phyloP scores from a whole-genome alignment of 345 rosid genomes.

The Luvunga scandens region DNA sequence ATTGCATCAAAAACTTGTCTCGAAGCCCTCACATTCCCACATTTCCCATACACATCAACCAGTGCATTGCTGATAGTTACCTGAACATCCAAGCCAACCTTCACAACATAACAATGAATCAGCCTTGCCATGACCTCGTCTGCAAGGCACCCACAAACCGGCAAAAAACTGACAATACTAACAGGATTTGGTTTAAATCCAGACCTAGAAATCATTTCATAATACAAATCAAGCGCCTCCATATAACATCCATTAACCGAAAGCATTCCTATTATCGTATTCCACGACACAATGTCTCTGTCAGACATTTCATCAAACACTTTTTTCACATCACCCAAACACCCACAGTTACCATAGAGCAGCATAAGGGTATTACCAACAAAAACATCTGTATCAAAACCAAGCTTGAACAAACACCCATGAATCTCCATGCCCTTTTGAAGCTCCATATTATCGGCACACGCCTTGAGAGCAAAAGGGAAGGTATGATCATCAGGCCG shows the following conservation, averaged over 20 bases:
- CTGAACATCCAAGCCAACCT: conserved; percentile 39
- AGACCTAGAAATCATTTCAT: conserved; percentile 28
- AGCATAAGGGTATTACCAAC: conserved; percentile 43
- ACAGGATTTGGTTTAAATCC: conserved; percentile 37
- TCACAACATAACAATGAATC: conserved; percentile 39
- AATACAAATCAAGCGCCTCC: conserved; percentile 33
- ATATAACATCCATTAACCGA: conserved; percentile 27
- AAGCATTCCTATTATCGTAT: conserved; percentile 33
- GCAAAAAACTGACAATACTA: conserved; percentile 39
- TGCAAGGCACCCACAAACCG: conserved; percentile 36
- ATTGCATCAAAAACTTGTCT: conserved; percentile 36
- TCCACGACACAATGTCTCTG: conserved; percentile 49
- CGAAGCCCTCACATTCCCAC: conserved; percentile 29
- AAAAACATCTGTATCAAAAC: conserved; percentile 37
- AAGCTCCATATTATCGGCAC: conserved; percentile 34
- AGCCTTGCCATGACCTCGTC: conserved; percentile 26
- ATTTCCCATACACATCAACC: conserved; percentile 53
- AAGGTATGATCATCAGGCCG: conserved; percentile 49
- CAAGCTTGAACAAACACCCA: conserved; percentile 47
- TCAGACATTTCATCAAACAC: conserved; percentile 52
- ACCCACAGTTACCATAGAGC: conserved; percentile 33
- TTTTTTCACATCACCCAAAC: conserved; percentile 21
- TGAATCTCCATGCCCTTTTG: conserved; percentile 62
- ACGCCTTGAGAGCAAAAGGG: conserved; percentile 43
- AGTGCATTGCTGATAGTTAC: conserved; percentile 43